Evolutionary conservation across 2,329 filamentous ascomycete species (phyloP), one percentile per base, ranked within the genome.

Genomic region (Aureobasidium sp.): DNA sequence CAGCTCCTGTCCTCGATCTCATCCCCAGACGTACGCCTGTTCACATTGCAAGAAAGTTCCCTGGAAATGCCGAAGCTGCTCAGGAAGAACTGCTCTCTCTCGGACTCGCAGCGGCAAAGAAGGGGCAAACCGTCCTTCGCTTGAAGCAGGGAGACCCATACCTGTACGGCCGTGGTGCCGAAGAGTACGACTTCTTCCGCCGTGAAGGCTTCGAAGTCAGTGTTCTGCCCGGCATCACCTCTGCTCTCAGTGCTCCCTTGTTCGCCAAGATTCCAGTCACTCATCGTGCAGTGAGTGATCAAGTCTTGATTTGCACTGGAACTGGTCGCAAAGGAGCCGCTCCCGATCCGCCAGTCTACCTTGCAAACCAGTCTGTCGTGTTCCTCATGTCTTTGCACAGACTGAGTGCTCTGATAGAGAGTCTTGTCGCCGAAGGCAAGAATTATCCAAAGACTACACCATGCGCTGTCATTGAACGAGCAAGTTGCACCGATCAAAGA

Each of bases 61-160:
- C 93, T 1, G 93, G 93, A 19, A 97, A 98, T 69, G 93, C 93
- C 35, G 93, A 98, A 62, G 82, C 83, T 39, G 93, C 93, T 0
- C 93, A 98, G 67, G 83, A 90, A 64, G 93, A 98, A 69, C 81
- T 98, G 4, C 79, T 95, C 2, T 78, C 83, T 50, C 78, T 88
- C 61, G 93, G 89, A 0, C 75, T 95, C 2, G 79, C 80, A 2
- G 89, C 83, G 2, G 62, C 86, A 17, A 71, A 76, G 42, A 72
- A 76, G 17, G 93, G 93, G 11, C 83, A 87, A 66, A 86, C 81
- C 1, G 93, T 98, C 0, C 76, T 98, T 29, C 80, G 93, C 3
- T 76, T 98, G 39, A 98, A 98, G 72, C 93, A 98, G 68, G 93
- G 93, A 40, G 93, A 98, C 64, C 93, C 93, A 0, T 98, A 95